Evolutionary conservation across 768 basidiomycete species (phyloP).

Genomic region (Tulasnella sp.): DNA sequence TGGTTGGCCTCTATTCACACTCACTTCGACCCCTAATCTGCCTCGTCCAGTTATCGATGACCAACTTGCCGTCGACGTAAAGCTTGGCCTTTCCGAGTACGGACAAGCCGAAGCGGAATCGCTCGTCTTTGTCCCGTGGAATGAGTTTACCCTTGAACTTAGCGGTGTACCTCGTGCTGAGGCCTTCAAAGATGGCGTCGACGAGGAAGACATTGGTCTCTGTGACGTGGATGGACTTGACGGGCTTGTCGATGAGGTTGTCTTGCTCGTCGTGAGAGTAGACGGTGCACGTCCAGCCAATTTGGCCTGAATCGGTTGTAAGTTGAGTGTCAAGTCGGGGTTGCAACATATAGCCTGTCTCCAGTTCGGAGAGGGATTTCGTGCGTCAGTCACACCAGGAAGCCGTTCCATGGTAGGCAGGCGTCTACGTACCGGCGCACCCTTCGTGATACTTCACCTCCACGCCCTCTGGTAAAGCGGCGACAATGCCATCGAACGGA

Average conservation of each 20-base stretch:
- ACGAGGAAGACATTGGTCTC: slow-evolving; percentile 59
- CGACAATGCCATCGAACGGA: slow-evolving; percentile 62
- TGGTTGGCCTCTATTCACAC: too few relatives aligned
- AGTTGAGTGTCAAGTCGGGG: slow-evolving; percentile 66
- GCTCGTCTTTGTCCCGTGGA: slow-evolving; percentile 43
- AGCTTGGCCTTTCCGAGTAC: slow-evolving; percentile 56
- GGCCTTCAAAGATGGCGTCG: slow-evolving; percentile 57
- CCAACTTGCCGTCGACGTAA: slow-evolving; percentile 52
- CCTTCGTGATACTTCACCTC: slow-evolving; percentile 63
- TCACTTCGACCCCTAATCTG: slow-evolving; percentile 66
- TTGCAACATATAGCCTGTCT: slow-evolving; percentile 64
- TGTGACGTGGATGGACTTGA: slow-evolving; percentile 54
- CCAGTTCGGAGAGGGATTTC: background rate
- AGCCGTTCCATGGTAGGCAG: too few relatives aligned
- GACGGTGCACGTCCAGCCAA: slow-evolving; percentile 67
- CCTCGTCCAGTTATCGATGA: slow-evolving; percentile 77
- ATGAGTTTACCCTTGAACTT: slow-evolving; percentile 58
- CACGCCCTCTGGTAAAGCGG: slow-evolving; percentile 54
- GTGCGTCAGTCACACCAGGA: too few relatives aligned
- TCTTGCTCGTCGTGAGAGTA: slow-evolving; percentile 60
- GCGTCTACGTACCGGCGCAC: slow-evolving; percentile 56
- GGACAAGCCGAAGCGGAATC: slow-evolving; percentile 45
- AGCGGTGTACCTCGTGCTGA: slow-evolving; percentile 61
- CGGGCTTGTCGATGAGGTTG: slow-evolving; percentile 48
- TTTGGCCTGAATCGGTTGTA: slow-evolving; percentile 55